phyloP scores from a whole-genome alignment of 164 flowering plant genomes.

The Tetracentron sinense region DNA sequence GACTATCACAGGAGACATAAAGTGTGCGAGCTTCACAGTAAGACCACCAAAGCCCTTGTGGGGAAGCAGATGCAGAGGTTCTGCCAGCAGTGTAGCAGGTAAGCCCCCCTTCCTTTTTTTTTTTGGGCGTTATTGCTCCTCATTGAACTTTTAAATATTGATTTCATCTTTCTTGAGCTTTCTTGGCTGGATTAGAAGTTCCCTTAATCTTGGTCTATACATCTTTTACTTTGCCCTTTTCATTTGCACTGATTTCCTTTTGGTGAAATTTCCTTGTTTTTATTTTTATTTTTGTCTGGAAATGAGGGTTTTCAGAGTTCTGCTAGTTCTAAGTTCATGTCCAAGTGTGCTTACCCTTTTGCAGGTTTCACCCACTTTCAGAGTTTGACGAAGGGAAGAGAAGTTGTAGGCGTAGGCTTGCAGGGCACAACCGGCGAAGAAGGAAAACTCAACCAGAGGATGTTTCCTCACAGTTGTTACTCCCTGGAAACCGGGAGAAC shows the following conservation, averaged over 20 bases:
- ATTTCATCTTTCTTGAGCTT: too few relatives aligned
- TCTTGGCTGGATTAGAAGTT: too few relatives aligned
- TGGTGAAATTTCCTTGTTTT: too few relatives aligned
- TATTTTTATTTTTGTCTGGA: too few relatives aligned
- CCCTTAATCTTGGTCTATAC: too few relatives aligned
- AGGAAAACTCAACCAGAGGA: slow-evolving; percentile 88
- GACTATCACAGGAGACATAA: slow-evolving; percentile 92
- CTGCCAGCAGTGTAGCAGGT: slow-evolving; percentile 99
- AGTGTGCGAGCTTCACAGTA: slow-evolving; percentile 83
- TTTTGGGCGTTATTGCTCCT: too few relatives aligned
- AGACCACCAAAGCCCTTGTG: slow-evolving; percentile 69
- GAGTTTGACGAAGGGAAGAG: slow-evolving; percentile 96
- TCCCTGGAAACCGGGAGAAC: slow-evolving; percentile 39
- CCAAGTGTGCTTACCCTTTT: slow-evolving; percentile 5
- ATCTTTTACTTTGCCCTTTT: too few relatives aligned
- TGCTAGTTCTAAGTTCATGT: neutral
- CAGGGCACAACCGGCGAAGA: slow-evolving; percentile 85
- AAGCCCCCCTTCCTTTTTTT: neutral
- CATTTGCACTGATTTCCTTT: too few relatives aligned
- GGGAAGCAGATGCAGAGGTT: slow-evolving; percentile 86
- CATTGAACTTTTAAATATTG: too few relatives aligned
- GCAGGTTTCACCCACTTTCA: slow-evolving; percentile 80
- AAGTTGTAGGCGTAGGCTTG: slow-evolving; percentile 91
- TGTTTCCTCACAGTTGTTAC: slow-evolving; percentile 35
- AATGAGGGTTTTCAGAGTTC: neutral